Evolutionary conservation across 768 basidiomycete genomes (phyloP).

Genomic region (Podaxis rugospora): DNA sequence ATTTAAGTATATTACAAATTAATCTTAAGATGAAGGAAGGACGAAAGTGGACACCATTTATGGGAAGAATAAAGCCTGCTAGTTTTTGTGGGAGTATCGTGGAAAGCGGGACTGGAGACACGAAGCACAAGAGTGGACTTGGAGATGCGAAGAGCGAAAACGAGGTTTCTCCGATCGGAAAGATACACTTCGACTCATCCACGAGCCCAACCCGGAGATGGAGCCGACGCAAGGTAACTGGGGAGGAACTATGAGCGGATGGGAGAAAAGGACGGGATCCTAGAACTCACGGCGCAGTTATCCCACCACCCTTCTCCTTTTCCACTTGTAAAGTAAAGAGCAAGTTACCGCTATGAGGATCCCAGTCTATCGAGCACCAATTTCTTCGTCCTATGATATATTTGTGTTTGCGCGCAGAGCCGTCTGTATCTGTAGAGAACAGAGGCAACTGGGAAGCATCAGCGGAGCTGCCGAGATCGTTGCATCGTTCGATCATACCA

Average conservation of each 20-base stretch:
- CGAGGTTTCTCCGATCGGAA: neutral
- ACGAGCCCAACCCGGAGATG: constrained; percentile 8
- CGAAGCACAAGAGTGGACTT: neutral
- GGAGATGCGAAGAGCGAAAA: neutral
- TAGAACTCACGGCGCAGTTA: constrained; percentile 65
- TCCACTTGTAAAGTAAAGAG: constrained; percentile 86
- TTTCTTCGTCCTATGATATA: constrained; percentile 87
- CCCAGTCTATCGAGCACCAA: constrained; percentile 73
- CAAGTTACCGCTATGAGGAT: constrained; percentile 55
- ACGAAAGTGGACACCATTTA: neutral
- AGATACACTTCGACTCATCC: neutral
- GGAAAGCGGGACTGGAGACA: neutral
- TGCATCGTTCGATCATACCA: constrained; percentile 41
- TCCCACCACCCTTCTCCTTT: constrained; percentile 74
- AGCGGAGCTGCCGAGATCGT: neutral
- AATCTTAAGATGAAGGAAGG: neutral
- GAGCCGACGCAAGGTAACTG: constrained; percentile 2
- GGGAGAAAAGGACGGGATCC: too few relatives aligned
- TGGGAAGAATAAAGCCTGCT: neutral
- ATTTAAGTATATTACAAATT: neutral
- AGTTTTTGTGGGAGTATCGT: neutral
- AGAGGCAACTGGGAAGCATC: constrained; percentile 54
- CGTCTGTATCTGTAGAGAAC: constrained; percentile 75
- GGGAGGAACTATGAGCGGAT: neutral
- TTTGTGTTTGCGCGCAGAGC: constrained; percentile 67